Evolutionary conservation across 805 yeast species (phyloP), one percentile per base, ranked within the genome.

Genomic region (Wickerhamomyces ciferrii): DNA sequence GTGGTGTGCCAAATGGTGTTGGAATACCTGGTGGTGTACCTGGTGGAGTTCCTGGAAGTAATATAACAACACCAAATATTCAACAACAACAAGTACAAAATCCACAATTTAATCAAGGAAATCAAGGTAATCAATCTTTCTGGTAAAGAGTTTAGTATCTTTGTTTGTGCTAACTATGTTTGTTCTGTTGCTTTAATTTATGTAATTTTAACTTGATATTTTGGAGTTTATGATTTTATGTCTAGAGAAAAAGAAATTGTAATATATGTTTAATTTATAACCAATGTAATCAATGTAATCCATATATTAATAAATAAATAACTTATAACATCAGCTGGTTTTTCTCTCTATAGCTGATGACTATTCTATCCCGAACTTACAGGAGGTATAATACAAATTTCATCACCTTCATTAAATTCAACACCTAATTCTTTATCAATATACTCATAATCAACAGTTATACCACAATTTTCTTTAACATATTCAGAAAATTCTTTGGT

Each of bases 281-380:
- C 14, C 7, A 4, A 27, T 27, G 27, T 10, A 24, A 24, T 24
- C 27, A 10, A 24, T n/a, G 27, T 24, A 27, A 27, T 27, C 14
- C n/a, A n/a, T n/a, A n/a, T n/a, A n/a, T n/a, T n/a, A n/a, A n/a
- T n/a, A n/a, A n/a, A n/a, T n/a, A n/a, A n/a, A n/a, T n/a, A n/a
- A n/a, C n/a, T n/a, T n/a, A n/a, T n/a, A n/a, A n/a, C n/a, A n/a
- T n/a, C n/a, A n/a, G n/a, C n/a, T n/a, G n/a, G n/a, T n/a, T n/a
- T n/a, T n/a, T n/a, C n/a, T n/a, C n/a, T n/a, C n/a, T n/a, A n/a
- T n/a, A n/a, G n/a, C n/a, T n/a, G n/a, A n/a, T n/a, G n/a, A n/a
- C n/a, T n/a, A n/a, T n/a, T n/a, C 42, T 31, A 54, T 1, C 59
- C 59, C 6, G 53, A 45, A 19, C 57, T 53, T 7, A 55, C 59